Conservation (phyloP, 768 basidiomycete species). For the Cyclocybe aegerita region DNA sequence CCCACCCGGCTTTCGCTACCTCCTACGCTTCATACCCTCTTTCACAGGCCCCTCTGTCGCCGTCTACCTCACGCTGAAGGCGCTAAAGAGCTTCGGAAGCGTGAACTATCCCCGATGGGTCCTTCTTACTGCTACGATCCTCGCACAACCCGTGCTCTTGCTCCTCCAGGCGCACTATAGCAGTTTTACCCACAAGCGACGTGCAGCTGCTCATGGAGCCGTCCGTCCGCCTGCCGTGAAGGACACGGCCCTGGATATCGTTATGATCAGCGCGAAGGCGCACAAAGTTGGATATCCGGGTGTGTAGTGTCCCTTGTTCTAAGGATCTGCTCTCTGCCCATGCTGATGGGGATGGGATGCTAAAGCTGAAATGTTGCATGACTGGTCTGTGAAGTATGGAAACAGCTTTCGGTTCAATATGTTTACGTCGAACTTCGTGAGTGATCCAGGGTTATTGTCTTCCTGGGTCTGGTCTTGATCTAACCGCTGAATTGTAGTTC, state of each 20-base stretch:
- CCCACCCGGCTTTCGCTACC: conserved; percentile 15
- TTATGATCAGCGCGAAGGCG: too few species aligned
- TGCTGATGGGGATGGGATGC: neutral
- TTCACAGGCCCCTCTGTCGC: conserved; percentile 12
- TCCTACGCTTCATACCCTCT: conserved; percentile 12
- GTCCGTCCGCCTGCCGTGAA: too few species aligned
- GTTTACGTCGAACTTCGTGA: conserved; percentile 12
- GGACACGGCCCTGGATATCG: too few species aligned
- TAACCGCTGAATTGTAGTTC: conserved; percentile 12
- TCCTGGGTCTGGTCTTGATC: neutral
- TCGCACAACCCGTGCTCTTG: too few species aligned
- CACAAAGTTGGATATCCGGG: conserved; percentile 18
- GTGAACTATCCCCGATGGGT: too few species aligned
- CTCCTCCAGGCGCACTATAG: too few species aligned
- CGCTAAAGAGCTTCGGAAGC: neutral
- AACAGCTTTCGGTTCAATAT: conserved; percentile 27
- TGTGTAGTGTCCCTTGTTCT: conserved; percentile 9
- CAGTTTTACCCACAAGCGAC: too few species aligned
- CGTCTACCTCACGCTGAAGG: conserved; percentile 7
- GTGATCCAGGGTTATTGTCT: conserved; percentile 28
- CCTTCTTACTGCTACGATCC: too few species aligned
- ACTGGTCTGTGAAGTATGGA: conserved; percentile 30
- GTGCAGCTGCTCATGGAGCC: too few species aligned
- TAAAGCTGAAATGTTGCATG: conserved; percentile 14
- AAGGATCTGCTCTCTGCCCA: neutral